Percentiles rank a stretch among this genome's conserved stretches.
These are phyloP conservation scores for Kandelia obovata DNA, from an alignment of 345 rosid species.

Conservation along the genomic window DNA sequence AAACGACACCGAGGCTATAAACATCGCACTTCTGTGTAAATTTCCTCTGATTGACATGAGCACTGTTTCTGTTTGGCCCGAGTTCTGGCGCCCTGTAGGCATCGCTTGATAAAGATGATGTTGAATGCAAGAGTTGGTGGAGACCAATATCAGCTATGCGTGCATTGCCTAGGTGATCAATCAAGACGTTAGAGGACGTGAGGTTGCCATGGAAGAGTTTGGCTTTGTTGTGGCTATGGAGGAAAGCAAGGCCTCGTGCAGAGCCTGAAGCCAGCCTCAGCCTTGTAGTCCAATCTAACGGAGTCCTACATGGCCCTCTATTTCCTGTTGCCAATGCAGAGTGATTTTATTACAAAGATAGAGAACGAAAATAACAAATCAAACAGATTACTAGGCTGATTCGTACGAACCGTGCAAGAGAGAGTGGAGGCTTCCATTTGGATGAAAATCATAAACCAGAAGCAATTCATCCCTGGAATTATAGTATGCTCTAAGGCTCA, in stretches of 20 bases:
- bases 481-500: conserved; percentile 37
- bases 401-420: conserved; percentile 33
- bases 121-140: conserved; percentile 23
- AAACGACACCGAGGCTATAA: conserved; percentile 39
- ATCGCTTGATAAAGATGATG: conserved; percentile 13
- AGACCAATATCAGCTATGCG: conserved; percentile 36
- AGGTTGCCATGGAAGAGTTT: conserved; percentile 42
- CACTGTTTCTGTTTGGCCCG: conserved; percentile 6
- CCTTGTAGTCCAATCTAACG: conserved; percentile 36
- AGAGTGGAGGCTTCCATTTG: conserved; percentile 40
- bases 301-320: conserved; percentile 45
- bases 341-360: not conserved
- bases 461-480: conserved; percentile 37
- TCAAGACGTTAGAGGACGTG: conserved; percentile 36
- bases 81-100: conserved; percentile 37
- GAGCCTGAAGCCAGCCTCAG: conserved; percentile 38
- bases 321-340: conserved; percentile 18
- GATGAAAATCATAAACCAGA: conserved; percentile 36
- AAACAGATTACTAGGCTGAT: not conserved
- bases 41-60: conserved; percentile 7
- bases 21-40: conserved; percentile 39
- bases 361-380: not conserved
- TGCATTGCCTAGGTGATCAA: conserved; percentile 29
- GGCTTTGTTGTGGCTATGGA: conserved; percentile 28
- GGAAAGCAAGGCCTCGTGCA: conserved; percentile 39